Conservation (phyloP, 768 basidiomycete genomes). For the Chalciporus piperatus region DNA sequence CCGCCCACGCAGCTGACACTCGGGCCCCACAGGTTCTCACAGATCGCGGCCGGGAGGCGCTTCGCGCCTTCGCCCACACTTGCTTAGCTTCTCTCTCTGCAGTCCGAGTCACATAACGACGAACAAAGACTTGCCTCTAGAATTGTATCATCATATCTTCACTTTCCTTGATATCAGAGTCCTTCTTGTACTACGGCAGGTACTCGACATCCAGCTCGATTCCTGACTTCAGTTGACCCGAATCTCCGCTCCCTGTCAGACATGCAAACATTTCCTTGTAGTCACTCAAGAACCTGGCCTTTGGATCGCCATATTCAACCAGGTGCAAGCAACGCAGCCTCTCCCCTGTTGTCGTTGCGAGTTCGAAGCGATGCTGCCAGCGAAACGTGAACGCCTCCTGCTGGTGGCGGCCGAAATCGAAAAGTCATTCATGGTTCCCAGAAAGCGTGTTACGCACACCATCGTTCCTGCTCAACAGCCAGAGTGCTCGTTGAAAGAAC, state of each 20-base stretch:
- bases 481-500: neutral
- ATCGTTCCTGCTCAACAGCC: neutral
- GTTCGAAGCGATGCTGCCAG: neutral
- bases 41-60: too few relatives aligned
- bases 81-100: too few relatives aligned
- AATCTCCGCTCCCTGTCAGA: neutral
- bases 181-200: slow-evolving; percentile 10
- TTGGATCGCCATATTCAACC: slow-evolving; percentile 2
- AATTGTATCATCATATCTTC: slow-evolving; percentile 5
- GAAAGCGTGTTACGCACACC: neutral
- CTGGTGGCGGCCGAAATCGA: neutral
- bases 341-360: neutral
- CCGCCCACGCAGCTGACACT: too few relatives aligned
- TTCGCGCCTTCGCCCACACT: too few relatives aligned
- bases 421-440: slow-evolving; percentile 5
- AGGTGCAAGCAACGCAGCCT: neutral
- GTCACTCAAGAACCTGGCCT: slow-evolving; percentile 5
- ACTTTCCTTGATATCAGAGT: slow-evolving; percentile 5
- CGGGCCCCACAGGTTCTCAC: too few relatives aligned
- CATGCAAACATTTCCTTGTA: slow-evolving; percentile 3
- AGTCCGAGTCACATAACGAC: too few relatives aligned
- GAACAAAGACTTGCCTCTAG: slow-evolving; percentile 7
- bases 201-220: neutral
- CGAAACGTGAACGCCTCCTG: slow-evolving; percentile 4
- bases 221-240: neutral